Evolutionary conservation across 176 grass and related monocot species (phyloP), one percentile per base, ranked within the genome.

Genomic region (Luzula sylvatica): DNA sequence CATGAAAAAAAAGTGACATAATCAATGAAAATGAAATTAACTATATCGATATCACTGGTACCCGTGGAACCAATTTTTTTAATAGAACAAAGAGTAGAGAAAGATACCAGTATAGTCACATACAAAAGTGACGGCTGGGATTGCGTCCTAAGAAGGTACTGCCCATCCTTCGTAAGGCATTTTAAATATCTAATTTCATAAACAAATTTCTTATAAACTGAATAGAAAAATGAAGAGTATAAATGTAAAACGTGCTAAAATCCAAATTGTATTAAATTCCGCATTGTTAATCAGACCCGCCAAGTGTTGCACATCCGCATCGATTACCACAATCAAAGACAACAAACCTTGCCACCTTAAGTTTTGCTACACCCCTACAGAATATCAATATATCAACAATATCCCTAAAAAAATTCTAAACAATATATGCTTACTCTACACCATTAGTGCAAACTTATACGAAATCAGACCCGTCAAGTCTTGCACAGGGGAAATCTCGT

Each of bases 281-380:
- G 30, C 88, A 74, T 45, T 96, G 84, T 23, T 83, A 96, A n/a
- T n/a, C n/a, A 60, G 78, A 82, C 71, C 81, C 74, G 20, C 88
- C 88, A 21, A 89, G 69, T 3, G 45, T 19, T 21, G 68, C 63
- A 29, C 92, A 96, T 26, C 72, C 42, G 54, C 92, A 96, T 42
- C 73, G 79, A 23, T 66, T 53, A 46, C 81, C 92, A 60, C 92
- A 96, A 49, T 96, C 92, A 72, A n/a, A n/a, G 82, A 89, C 92
- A 52, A 96, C 56, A 12, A 84, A 75, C 61, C 89, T 89, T 8
- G 92, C 80, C 40, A 89, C 90, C 53, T 89, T 81, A 54, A 96
- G 61, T n/a, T n/a, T n/a, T n/a, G n/a, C n/a, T n/a, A n/a, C n/a
- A n/a, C n/a, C n/a, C 71, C 92, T 96, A 46, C 29, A 32, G 8